These are phyloP conservation scores for Colletotrichum paranaense DNA, from an alignment of 2,329 filamentous ascomycete genomes.

Conservation along the genomic window DNA sequence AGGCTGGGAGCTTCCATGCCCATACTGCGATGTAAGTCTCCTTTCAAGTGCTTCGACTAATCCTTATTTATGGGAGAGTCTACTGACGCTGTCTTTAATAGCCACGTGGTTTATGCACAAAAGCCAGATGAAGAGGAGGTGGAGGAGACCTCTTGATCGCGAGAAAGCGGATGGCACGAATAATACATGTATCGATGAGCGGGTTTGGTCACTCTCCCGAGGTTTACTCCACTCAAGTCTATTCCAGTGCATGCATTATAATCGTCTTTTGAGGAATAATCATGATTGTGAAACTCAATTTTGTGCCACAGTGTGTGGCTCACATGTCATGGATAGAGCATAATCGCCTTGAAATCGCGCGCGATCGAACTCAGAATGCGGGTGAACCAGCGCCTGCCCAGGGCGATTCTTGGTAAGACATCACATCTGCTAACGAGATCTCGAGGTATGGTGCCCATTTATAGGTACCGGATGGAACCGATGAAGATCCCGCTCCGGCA, in stretches of 20 bases:
- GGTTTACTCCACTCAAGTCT: too few species aligned
- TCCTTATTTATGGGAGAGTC: too few species aligned
- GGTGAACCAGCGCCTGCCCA: not conserved
- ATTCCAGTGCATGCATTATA: too few species aligned
- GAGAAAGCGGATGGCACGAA: not conserved
- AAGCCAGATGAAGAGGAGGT: not conserved
- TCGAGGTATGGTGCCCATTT: not conserved
- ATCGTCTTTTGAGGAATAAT: too few species aligned
- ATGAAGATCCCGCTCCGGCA: not conserved
- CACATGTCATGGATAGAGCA: not conserved
- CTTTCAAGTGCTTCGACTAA: not conserved
- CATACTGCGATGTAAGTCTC: slow-evolving; percentile 38
- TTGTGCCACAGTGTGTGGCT: not conserved
- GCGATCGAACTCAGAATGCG: not conserved
- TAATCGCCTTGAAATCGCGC: not conserved
- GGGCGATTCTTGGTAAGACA: not conserved
- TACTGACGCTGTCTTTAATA: not conserved
- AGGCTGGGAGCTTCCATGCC: slow-evolving; percentile 40
- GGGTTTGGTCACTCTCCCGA: too few species aligned
- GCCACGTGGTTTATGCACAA: slow-evolving; percentile 32
- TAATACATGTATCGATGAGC: too few species aligned
- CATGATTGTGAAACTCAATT: too few species aligned
- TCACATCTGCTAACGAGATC: not conserved
- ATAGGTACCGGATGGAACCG: not conserved
- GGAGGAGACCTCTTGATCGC: not conserved